These are phyloP conservation scores for Saksenaea oblongispora DNA, from an alignment of 371 early-diverging fungal genomes.

Conservation along the genomic window DNA sequence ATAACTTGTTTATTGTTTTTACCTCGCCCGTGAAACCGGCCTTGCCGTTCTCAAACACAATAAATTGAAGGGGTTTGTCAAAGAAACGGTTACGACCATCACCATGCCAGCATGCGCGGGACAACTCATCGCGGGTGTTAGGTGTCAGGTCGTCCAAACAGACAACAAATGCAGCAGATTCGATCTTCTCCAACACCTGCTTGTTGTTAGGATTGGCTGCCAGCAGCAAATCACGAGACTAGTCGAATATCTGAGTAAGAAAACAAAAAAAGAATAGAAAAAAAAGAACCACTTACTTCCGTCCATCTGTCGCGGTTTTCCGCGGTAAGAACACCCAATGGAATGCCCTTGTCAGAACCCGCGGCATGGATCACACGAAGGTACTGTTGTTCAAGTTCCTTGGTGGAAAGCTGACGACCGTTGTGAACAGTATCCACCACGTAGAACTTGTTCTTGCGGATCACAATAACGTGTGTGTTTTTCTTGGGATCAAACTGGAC, in stretches of 20 bases:
- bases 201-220: slow-evolving; percentile 71
- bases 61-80: slow-evolving; percentile 92
- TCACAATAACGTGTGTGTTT: slow-evolving; percentile 85
- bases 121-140: slow-evolving; percentile 80
- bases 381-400: slow-evolving; percentile 81
- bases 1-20: slow-evolving; percentile 3
- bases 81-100: slow-evolving; percentile 93
- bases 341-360: slow-evolving; percentile 67
- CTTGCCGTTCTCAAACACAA: slow-evolving; percentile 94
- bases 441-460: slow-evolving; percentile 91
- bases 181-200: slow-evolving; percentile 75
- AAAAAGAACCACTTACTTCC: slow-evolving; percentile 77
- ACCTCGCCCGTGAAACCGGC: slow-evolving; percentile 93
- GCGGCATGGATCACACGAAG: slow-evolving; percentile 76
- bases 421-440: slow-evolving; percentile 71
- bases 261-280: too few species aligned
- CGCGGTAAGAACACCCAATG: slow-evolving; percentile 88
- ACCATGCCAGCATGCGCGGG: slow-evolving; percentile 88
- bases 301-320: slow-evolving; percentile 95
- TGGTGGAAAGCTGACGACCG: slow-evolving; percentile 80
- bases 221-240: slow-evolving; percentile 63
- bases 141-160: slow-evolving; percentile 88
- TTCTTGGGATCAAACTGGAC: slow-evolving; percentile 71
- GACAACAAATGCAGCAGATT: slow-evolving; percentile 81
- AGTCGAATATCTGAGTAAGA: too few species aligned